phyloP scores from a whole-genome alignment of 768 basidiomycete genomes.

The Inosperma sp. region DNA sequence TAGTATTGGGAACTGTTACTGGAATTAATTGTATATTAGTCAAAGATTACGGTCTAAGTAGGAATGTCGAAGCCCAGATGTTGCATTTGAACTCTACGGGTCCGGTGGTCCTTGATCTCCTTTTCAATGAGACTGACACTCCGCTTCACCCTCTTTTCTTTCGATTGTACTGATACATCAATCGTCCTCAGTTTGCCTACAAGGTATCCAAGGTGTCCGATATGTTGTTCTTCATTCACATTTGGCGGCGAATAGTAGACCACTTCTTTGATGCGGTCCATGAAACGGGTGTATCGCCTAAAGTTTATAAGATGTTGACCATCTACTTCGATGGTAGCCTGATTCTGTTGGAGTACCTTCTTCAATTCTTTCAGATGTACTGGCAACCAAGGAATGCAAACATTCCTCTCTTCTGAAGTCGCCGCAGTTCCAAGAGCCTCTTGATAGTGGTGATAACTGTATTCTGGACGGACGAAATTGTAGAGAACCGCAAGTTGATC shows the following conservation, averaged over 20 bases:
- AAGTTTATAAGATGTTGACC: slow-evolving; percentile 41
- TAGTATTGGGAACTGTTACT: too few relatives aligned
- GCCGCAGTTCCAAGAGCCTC: slow-evolving; percentile 26
- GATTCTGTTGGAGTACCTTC: slow-evolving; percentile 29
- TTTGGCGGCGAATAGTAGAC: slow-evolving; percentile 31
- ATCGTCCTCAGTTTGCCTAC: slow-evolving; percentile 34
- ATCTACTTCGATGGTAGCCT: slow-evolving; percentile 26
- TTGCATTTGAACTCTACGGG: neutral
- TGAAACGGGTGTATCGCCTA: slow-evolving; percentile 35
- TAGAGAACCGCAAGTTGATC: slow-evolving; percentile 31
- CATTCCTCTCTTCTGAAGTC: slow-evolving; percentile 20
- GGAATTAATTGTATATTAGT: too few relatives aligned
- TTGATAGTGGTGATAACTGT: slow-evolving; percentile 37
- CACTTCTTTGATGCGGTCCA: slow-evolving; percentile 33
- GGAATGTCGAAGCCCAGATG: slow-evolving; percentile 10
- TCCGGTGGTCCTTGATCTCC: slow-evolving; percentile 21
- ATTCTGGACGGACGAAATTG: slow-evolving; percentile 30
- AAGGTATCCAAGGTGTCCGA: slow-evolving; percentile 40
- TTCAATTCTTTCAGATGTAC: slow-evolving; percentile 37
- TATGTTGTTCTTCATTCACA: slow-evolving; percentile 28
- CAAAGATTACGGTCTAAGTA: too few relatives aligned
- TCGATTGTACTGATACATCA: slow-evolving; percentile 23
- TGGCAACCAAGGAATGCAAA: slow-evolving; percentile 41
- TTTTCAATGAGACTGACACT: slow-evolving; percentile 29
- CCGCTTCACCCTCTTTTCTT: slow-evolving; percentile 32